Conservation (phyloP, 495 filamentous ascomycete genomes). For the Penicillium silybi region DNA sequence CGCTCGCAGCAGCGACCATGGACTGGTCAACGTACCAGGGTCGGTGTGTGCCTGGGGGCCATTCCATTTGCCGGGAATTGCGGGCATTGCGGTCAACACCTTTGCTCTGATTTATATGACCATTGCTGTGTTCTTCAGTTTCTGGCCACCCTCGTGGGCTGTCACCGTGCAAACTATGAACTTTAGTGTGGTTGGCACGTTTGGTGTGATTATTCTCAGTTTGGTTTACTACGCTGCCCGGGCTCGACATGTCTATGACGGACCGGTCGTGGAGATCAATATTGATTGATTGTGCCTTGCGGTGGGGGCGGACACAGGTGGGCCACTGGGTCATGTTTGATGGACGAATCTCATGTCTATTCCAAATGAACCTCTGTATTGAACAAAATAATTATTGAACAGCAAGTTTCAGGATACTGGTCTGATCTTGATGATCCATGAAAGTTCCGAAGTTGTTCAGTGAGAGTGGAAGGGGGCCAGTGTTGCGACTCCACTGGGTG, state of each 20-base stretch:
- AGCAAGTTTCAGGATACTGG: no score
- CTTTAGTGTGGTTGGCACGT: constrained; percentile 43
- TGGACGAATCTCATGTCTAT: not conserved
- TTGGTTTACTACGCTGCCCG: constrained; percentile 43
- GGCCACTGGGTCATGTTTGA: not conserved
- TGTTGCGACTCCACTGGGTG: no score
- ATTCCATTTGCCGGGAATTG: constrained; percentile 29
- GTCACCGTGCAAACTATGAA: constrained; percentile 41
- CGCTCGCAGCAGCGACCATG: constrained; percentile 12
- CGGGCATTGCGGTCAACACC: constrained; percentile 25
- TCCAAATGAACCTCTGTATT: no score
- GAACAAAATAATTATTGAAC: no score
- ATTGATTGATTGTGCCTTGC: not conserved
- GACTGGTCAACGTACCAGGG: constrained; percentile 24
- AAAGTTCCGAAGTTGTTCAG: no score
- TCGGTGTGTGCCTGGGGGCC: constrained; percentile 39
- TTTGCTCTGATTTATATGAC: constrained; percentile 42
- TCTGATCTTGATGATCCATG: no score
- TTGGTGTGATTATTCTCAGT: constrained; percentile 38
- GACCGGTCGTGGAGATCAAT: constrained; percentile 44
- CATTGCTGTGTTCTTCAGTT: constrained; percentile 49
- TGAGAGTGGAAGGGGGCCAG: no score
- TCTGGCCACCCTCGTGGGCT: constrained; percentile 39
- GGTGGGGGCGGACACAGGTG: not conserved
- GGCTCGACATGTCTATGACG: constrained; percentile 40